Conservation (phyloP, 345 rosid genomes). For the Populus nigra region DNA sequence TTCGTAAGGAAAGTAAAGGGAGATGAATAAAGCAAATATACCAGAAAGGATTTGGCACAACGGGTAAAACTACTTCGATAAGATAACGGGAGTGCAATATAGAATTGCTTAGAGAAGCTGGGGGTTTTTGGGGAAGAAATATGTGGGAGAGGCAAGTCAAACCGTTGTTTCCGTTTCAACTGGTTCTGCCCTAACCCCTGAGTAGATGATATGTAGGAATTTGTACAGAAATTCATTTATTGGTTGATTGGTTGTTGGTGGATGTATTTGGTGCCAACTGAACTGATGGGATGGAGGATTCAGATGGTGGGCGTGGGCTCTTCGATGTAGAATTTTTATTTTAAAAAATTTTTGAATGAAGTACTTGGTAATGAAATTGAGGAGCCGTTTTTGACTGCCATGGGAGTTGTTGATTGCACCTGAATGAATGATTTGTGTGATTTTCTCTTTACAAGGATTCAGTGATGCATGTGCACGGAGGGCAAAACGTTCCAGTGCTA, state of each 20-base stretch:
- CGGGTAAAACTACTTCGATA: not conserved
- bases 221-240: conserved; percentile 51
- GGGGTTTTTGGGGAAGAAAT: conserved; percentile 10
- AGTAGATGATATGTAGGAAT: conserved; percentile 27
- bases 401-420: not conserved
- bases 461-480: not conserved
- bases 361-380: not conserved
- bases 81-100: not conserved
- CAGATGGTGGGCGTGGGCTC: not conserved
- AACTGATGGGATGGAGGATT: conserved; percentile 19
- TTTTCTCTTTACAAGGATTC: no score
- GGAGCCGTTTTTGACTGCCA: not conserved
- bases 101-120: conserved; percentile 7
- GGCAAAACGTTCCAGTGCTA: not conserved
- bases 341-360: not conserved
- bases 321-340: no score
- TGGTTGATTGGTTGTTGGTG: conserved; percentile 38
- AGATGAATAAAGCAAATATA: not conserved
- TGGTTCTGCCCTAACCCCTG: conserved; percentile 9
- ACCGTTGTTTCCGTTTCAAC: not conserved
- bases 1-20: not conserved
- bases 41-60: conserved; percentile 2
- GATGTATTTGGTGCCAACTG: conserved; percentile 18
- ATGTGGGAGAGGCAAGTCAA: not conserved
- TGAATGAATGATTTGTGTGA: not conserved